A percentile compares a stretch with the other conserved stretches of the same genome.
phyloP scores from a whole-genome alignment of 129 eudicot genomes.

The Flaveria linearis region DNA sequence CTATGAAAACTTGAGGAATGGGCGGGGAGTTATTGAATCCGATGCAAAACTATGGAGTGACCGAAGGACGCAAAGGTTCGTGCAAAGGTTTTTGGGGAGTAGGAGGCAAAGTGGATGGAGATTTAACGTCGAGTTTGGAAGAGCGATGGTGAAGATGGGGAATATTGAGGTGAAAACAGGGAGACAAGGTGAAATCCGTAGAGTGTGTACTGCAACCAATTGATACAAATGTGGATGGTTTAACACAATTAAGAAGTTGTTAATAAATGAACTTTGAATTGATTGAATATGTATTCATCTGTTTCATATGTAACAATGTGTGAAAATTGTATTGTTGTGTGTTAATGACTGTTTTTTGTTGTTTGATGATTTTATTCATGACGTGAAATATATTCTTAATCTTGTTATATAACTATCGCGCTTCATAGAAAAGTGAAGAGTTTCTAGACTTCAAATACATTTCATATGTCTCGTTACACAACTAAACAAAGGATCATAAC shows the following conservation, averaged over 20 bases:
- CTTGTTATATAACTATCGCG: too few relatives aligned
- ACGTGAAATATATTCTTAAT: too few relatives aligned
- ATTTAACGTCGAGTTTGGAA: conserved; percentile 59
- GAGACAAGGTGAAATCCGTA: conserved; percentile 65
- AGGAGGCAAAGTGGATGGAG: conserved; percentile 31
- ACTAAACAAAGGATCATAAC: too few relatives aligned
- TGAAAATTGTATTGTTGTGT: neutral
- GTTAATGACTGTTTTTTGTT: neutral
- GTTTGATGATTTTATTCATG: neutral
- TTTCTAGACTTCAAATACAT: too few relatives aligned
- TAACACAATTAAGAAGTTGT: conserved; percentile 7
- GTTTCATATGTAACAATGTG: neutral
- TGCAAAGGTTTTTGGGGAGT: conserved; percentile 48
- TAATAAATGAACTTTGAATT: neutral
- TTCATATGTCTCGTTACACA: too few relatives aligned
- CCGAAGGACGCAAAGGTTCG: conserved; percentile 45
- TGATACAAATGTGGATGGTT: conserved; percentile 1
- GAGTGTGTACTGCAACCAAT: conserved; percentile 60
- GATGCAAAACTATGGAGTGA: conserved; percentile 69
- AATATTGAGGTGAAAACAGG: conserved; percentile 61
- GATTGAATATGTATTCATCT: too few relatives aligned
- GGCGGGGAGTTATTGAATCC: conserved; percentile 64
- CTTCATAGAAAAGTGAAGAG: too few relatives aligned
- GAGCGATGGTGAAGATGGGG: conserved; percentile 82
- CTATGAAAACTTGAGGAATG: conserved; percentile 50